phyloP scores from a whole-genome alignment of 75 land plant genomes.

The Cryptomeria japonica region DNA sequence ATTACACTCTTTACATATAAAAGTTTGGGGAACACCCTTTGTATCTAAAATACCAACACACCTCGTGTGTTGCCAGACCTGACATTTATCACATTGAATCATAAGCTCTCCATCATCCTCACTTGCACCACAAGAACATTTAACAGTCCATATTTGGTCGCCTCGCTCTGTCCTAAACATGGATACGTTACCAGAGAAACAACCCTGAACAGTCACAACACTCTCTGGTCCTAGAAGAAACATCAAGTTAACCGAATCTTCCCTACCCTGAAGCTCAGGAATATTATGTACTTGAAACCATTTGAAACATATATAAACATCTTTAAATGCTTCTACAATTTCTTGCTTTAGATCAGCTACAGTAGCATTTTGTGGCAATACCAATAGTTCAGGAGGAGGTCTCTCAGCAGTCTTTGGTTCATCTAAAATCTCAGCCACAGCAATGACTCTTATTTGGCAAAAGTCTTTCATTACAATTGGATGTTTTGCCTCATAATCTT shows the following conservation, averaged over 20 bases:
- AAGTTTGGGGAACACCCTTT: slow-evolving; percentile 63
- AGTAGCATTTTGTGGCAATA: slow-evolving; percentile 63
- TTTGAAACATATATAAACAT: slow-evolving; percentile 54
- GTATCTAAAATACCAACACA: slow-evolving; percentile 66
- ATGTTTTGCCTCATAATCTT: slow-evolving; percentile 44
- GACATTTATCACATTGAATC: slow-evolving; percentile 89
- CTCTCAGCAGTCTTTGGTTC: slow-evolving; percentile 20
- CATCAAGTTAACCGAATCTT: slow-evolving; percentile 29
- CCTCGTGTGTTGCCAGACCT: slow-evolving; percentile 93
- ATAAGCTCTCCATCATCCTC: slow-evolving; percentile 98
- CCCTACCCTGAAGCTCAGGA: slow-evolving; percentile 26
- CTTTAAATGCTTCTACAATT: slow-evolving; percentile 70
- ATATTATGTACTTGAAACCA: slow-evolving; percentile 45
- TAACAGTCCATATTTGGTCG: slow-evolving; percentile 76
- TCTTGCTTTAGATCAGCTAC: slow-evolving; percentile 74
- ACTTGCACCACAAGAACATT: slow-evolving; percentile 83
- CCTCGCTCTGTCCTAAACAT: slow-evolving; percentile 77
- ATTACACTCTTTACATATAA: slow-evolving; percentile 48
- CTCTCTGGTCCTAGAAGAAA: slow-evolving; percentile 36
- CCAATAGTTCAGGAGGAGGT: slow-evolving; percentile 76
- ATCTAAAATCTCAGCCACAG: slow-evolving; percentile 51
- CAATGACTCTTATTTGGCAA: slow-evolving; percentile 31
- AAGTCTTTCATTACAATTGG: neutral
- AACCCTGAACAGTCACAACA: slow-evolving; percentile 52
- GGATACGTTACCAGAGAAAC: slow-evolving; percentile 35